phyloP scores from a whole-genome alignment of 352 stramenopile genomes.

The Phytophthora pluvialis region DNA sequence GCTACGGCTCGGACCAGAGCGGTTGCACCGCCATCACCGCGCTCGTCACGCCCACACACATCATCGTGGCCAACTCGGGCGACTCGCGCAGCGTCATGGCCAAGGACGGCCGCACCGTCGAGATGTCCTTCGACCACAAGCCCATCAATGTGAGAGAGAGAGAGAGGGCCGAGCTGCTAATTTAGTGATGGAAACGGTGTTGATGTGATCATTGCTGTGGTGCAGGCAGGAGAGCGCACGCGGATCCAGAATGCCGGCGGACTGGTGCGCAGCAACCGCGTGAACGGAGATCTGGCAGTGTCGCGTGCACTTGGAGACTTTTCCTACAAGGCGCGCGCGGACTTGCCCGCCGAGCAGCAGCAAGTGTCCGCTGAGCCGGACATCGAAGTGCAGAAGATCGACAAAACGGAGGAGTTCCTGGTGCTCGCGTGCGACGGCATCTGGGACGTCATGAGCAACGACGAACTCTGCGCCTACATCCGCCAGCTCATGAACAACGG shows the following conservation, averaged over 20 bases:
- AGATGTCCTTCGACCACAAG: constrained; percentile 93
- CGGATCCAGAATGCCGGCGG: constrained; percentile 80
- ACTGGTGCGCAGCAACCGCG: constrained; percentile 76
- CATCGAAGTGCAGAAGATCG: constrained; percentile 78
- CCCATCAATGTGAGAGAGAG: constrained; percentile 75
- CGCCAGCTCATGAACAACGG: constrained; percentile 74
- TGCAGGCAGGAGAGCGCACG: constrained; percentile 61
- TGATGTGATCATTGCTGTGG: not conserved
- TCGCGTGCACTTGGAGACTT: constrained; percentile 83
- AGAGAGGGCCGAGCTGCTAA: not conserved
- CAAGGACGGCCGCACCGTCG: constrained; percentile 56
- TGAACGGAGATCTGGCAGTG: constrained; percentile 87
- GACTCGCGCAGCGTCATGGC: constrained; percentile 82
- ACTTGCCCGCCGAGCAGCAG: constrained; percentile 70
- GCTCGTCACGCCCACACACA: constrained; percentile 71
- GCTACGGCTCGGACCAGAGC: constrained; percentile 67
- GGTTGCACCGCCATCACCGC: constrained; percentile 80
- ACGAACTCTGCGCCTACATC: constrained; percentile 89
- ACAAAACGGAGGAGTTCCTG: constrained; percentile 90
- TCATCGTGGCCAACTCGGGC: constrained; percentile 83
- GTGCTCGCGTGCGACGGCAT: constrained; percentile 93
- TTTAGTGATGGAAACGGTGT: not conserved
- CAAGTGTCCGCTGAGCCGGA: constrained; percentile 90
- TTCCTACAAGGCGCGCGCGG: constrained; percentile 74
- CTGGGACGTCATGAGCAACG: constrained; percentile 94